Percentiles rank a stretch among this genome's conserved stretches.
Conservation (phyloP, 1,139 yeast genomes). For the Saccharomyces pastorianus region DNA sequence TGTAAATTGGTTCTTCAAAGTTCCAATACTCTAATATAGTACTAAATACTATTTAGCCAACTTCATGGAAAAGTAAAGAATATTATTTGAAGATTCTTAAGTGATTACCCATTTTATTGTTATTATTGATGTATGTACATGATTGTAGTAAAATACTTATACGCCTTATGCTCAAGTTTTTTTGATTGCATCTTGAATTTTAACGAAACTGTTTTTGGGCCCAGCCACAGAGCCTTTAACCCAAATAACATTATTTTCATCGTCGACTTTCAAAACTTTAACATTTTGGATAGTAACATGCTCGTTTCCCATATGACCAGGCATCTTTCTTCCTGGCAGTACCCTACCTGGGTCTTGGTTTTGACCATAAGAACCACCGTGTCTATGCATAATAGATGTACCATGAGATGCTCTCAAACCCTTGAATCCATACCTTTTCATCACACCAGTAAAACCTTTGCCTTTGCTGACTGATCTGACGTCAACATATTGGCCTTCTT, state of each 20-base stretch:
- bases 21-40: neutral
- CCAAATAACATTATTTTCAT: constrained; percentile 69
- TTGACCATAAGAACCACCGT: constrained; percentile 96
- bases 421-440: constrained; percentile 88
- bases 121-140: neutral
- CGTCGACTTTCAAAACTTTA: constrained; percentile 70
- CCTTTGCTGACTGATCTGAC: constrained; percentile 76
- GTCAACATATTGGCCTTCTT: constrained; percentile 78
- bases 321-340: constrained; percentile 95
- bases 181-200: constrained; percentile 68
- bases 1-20: neutral
- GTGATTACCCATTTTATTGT: neutral
- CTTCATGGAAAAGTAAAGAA: neutral
- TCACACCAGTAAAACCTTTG: constrained; percentile 97
- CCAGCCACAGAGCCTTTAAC: constrained; percentile 93
- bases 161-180: constrained; percentile 12
- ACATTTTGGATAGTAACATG: constrained; percentile 69
- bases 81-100: neutral
- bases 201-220: constrained; percentile 67
- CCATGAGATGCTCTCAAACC: constrained; percentile 96
- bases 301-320: constrained; percentile 89
- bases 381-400: constrained; percentile 87
- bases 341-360: constrained; percentile 94
- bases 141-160: neutral
- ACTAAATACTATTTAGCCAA: neutral